Conservation (phyloP, 164 flowering plant species). For the Sedum album region DNA sequence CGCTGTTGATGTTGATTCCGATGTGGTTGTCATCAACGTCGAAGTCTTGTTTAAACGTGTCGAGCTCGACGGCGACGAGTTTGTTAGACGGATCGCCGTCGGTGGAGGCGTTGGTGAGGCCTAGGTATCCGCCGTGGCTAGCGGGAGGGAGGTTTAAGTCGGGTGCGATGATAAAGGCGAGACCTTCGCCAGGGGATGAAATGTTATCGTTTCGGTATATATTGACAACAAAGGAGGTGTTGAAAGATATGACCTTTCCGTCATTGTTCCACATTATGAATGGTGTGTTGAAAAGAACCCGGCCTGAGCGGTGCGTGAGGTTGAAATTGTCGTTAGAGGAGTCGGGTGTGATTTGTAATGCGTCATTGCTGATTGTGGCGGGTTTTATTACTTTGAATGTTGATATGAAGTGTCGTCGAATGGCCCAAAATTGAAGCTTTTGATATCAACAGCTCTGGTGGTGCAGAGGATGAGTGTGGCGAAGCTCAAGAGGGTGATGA, state of each 20-base stretch:
- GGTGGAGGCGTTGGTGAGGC: slow-evolving; percentile 41
- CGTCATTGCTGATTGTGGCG: slow-evolving; percentile 19
- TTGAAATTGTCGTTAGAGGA: slow-evolving; percentile 14
- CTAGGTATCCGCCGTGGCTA: slow-evolving; percentile 48
- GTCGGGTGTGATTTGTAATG: slow-evolving; percentile 38
- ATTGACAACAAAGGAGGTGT: slow-evolving; percentile 33
- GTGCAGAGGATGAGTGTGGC: background rate
- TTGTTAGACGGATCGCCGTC: slow-evolving; percentile 31
- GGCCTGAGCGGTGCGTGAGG: slow-evolving; percentile 24
- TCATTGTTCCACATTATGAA: slow-evolving; percentile 23
- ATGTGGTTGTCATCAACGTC: slow-evolving; percentile 57
- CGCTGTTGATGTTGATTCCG: slow-evolving; percentile 44
- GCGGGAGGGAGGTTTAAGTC: slow-evolving; percentile 18
- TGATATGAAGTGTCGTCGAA: background rate
- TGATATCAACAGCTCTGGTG: background rate
- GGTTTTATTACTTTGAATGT: background rate
- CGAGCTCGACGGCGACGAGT: slow-evolving; percentile 56
- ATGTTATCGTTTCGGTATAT: slow-evolving; percentile 16
- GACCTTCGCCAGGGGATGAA: slow-evolving; percentile 38
- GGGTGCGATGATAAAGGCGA: slow-evolving; percentile 55
- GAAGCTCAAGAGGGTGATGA: background rate
- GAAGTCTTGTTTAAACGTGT: slow-evolving; percentile 38
- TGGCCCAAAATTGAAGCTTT: background rate
- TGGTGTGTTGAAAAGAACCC: slow-evolving; percentile 12
- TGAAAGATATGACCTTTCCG: slow-evolving; percentile 33